Evolutionary conservation across 352 stramenopile genomes (phyloP).

Genomic region (Globisporangium spiculum): DNA sequence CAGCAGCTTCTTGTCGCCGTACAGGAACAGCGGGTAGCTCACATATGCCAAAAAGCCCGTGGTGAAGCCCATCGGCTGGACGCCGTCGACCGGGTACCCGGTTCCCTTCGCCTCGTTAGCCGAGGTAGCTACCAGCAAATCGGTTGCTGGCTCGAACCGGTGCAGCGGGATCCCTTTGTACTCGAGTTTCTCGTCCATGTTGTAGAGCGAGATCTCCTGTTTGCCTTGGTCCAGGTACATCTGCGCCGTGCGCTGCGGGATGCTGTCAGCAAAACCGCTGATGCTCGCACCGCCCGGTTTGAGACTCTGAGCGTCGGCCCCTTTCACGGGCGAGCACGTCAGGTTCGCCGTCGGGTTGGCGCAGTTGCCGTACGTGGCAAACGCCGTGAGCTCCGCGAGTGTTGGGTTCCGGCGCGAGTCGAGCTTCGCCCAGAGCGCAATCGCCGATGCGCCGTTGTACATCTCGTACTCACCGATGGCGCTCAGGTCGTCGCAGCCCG

Average conservation of each 20-base stretch:
- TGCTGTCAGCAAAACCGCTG: conserved; percentile 24
- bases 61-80: conserved; percentile 35
- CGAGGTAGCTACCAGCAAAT: conserved; percentile 15
- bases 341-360: conserved; percentile 29
- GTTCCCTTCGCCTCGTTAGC: conserved; percentile 24
- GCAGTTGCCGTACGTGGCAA: conserved; percentile 39
- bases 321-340: conserved; percentile 27
- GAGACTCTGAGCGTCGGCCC: conserved; percentile 26
- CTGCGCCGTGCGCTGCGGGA: conserved; percentile 6
- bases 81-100: conserved; percentile 33
- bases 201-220: conserved; percentile 36
- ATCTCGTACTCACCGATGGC: conserved; percentile 35
- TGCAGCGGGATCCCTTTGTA: conserved; percentile 30
- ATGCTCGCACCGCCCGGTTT: conserved; percentile 23
- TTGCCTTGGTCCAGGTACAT: conserved; percentile 32
- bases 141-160: conserved; percentile 28
- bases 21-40: conserved; percentile 40
- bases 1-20: conserved; percentile 25
- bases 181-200: conserved; percentile 26
- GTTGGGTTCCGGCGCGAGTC: conserved; percentile 37
- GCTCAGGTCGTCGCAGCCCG: conserved; percentile 33
- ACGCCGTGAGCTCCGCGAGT: conserved; percentile 31
- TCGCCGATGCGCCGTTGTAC: conserved; percentile 33
- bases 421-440: conserved; percentile 33
- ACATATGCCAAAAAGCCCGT: conserved; percentile 37